phyloP scores from a whole-genome alignment of 257 asterid species.

The Jacaranda copaia region DNA sequence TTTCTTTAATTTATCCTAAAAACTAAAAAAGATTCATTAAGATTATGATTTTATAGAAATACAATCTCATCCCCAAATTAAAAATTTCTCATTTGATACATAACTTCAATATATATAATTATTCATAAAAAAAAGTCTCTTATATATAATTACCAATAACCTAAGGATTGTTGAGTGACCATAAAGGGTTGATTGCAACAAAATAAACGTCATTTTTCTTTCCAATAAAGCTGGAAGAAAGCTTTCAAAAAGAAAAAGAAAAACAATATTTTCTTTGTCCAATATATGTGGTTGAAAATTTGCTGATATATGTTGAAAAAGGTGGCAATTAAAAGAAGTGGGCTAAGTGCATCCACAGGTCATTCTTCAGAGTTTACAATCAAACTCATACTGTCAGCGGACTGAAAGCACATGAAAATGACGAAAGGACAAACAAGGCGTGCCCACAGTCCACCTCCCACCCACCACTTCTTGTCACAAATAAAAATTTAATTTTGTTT shows the following conservation, averaged over 20 bases:
- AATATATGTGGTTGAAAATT: constrained; percentile 19
- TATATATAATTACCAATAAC: too few relatives aligned
- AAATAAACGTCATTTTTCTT: not conserved
- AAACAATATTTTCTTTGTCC: not conserved
- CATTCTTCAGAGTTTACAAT: constrained; percentile 22
- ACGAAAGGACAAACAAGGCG: constrained; percentile 35
- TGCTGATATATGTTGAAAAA: not conserved
- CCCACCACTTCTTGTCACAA: constrained; percentile 31
- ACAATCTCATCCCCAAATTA: too few relatives aligned
- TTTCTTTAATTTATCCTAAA: too few relatives aligned
- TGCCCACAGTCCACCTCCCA: constrained; percentile 26
- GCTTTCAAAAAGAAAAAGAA: not conserved
- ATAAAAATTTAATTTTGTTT: not conserved
- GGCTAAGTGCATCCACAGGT: constrained; percentile 6
- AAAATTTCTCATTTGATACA: too few relatives aligned
- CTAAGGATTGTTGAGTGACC: too few relatives aligned
- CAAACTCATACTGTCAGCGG: not conserved
- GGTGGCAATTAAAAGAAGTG: constrained; percentile 12
- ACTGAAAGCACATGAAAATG: constrained; percentile 26
- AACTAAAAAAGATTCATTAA: too few relatives aligned
- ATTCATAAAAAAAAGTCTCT: too few relatives aligned
- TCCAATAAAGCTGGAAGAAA: not conserved
- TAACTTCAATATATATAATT: too few relatives aligned
- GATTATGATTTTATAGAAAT: too few relatives aligned
- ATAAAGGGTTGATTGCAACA: too few relatives aligned